Evolutionary conservation across 2,329 filamentous ascomycete species (phyloP), one percentile per base, ranked within the genome.

Genomic region (Daldinia eschscholtzii): DNA sequence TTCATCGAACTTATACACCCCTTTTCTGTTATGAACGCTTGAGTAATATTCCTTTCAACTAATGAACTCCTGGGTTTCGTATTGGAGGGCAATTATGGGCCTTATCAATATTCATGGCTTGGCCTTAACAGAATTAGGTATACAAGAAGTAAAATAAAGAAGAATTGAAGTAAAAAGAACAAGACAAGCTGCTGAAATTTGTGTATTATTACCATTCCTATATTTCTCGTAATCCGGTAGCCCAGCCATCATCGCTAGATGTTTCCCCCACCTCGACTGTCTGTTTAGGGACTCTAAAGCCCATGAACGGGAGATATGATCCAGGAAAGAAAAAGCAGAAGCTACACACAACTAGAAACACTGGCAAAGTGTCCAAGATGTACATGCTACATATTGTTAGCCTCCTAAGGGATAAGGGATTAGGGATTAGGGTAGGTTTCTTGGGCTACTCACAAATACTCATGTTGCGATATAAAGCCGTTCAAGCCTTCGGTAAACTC

Each of bases 301-400:
- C 77, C 76, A 80, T 77, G 52, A 61, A 70, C 5, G 75, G 68
- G 9, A 80, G 73, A 59, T 79, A 79, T 15, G 74, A 74, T 13
- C 77, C 76, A 2, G 78, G 78, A 18, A 76, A 76, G 23, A 72
- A 70, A 58, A 78, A 26, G 58, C 73, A 76, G 72, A 76, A 80
- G 20, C 70, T 35, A 28, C 72, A 57, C 6, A 71, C 72, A 30
- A 78, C 72, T 4, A 77, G 23, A 44, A 76, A 67, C 53, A 80
- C 77, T 0, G 78, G 77, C 10, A 79, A 67, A 15, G 76, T 73
- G 55, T 80, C 78, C n/a, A 80, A 72, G 35, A 79, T 70, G 62
- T 79, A 80, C 55, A 73, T 55, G 57, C 71, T 74, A 28, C 3
- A 37, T 7, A 33, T 13, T 33, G 52, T 72, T 62, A 72, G 70